A percentile compares a stretch with the other conserved stretches of the same genome.
Evolutionary conservation across 176 grass and related monocot genomes (phyloP).

Genomic region (Lolium rigidum): DNA sequence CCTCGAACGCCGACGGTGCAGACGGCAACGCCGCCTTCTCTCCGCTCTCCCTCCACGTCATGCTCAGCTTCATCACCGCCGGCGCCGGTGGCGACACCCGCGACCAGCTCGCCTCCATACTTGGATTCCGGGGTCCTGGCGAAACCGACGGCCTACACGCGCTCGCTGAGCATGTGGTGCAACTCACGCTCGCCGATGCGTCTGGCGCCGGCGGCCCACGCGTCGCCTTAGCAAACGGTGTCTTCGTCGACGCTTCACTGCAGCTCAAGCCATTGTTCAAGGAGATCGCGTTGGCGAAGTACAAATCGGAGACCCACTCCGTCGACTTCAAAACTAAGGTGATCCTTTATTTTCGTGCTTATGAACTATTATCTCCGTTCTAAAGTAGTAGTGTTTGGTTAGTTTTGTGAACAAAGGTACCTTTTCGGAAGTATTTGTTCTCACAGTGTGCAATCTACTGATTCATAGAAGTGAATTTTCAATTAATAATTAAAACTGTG

Average conservation of each 20-base stretch:
- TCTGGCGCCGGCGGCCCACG: background rate
- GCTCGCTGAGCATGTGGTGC: constrained; percentile 8
- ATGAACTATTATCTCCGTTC: no score
- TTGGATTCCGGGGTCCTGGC: no score
- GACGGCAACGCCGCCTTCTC: constrained; percentile 67
- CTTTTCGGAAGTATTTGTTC: background rate
- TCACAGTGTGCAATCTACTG: no score
- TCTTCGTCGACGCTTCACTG: background rate
- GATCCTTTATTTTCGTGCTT: no score
- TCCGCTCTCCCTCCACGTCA: constrained; percentile 78
- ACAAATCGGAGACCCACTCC: background rate
- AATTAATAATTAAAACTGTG: no score
- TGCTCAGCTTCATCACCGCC: constrained; percentile 70
- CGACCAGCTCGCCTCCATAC: constrained; percentile 53
- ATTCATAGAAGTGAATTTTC: no score
- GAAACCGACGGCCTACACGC: background rate
- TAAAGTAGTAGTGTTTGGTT: no score
- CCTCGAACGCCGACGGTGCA: background rate
- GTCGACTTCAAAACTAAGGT: constrained; percentile 21
- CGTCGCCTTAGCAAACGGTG: background rate
- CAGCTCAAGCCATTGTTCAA: background rate
- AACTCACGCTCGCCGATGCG: background rate
- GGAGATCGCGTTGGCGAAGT: background rate
- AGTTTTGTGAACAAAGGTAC: background rate
- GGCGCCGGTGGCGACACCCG: constrained; percentile 63